phyloP scores from a whole-genome alignment of 768 basidiomycete genomes.

The Tulasnella sp. region DNA sequence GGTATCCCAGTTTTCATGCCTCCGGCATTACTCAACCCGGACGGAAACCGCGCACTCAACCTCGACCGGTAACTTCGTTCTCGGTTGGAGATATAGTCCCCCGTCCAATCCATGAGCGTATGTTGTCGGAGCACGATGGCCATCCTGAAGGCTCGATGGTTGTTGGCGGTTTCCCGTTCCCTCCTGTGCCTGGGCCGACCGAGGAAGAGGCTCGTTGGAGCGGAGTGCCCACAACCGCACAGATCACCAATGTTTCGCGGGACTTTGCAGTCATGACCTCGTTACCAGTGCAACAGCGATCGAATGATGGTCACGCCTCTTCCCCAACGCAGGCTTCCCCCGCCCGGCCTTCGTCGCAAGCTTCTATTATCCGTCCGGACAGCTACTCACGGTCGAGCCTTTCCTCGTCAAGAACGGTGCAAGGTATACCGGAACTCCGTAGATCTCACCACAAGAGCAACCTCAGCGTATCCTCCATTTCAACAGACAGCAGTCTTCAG shows the following conservation, averaged over 20 bases:
- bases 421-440: background rate
- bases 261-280: slow-evolving; percentile 19
- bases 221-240: slow-evolving; percentile 10
- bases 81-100: background rate
- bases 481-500: slow-evolving; percentile 18
- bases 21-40: background rate
- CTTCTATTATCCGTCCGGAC: background rate
- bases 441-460: slow-evolving; percentile 27
- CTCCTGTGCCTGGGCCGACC: slow-evolving; percentile 3
- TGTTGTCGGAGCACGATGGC: background rate
- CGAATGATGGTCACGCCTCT: background rate
- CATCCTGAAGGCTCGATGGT: background rate
- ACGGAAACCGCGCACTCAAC: background rate
- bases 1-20: background rate
- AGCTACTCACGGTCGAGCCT: background rate
- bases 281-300: background rate
- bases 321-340: background rate
- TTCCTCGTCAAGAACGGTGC: background rate
- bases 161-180: slow-evolving; percentile 16
- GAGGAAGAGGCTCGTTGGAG: slow-evolving; percentile 28
- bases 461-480: slow-evolving; percentile 29
- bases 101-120: background rate
- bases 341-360: background rate
- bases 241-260: slow-evolving; percentile 9
- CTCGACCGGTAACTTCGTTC: background rate